Evolutionary conservation across 768 basidiomycete genomes (phyloP).

Genomic region (Tulasnella sp.): DNA sequence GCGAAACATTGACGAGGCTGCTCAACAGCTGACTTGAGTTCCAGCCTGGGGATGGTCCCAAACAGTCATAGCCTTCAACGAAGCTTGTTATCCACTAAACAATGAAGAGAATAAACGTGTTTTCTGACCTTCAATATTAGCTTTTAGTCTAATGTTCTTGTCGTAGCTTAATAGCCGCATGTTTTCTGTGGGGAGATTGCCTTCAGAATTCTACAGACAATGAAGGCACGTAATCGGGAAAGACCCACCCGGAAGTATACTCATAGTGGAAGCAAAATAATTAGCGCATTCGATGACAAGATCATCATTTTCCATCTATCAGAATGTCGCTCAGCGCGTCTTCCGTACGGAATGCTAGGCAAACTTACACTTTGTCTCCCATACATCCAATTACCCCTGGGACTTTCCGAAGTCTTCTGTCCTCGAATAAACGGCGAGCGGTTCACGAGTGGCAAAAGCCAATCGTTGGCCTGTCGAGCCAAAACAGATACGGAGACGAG

Average conservation of each 20-base stretch:
- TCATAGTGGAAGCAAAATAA: constrained; percentile 29
- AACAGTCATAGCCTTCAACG: background rate
- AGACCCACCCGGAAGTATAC: background rate
- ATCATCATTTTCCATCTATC: constrained; percentile 47
- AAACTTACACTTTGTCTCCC: constrained; percentile 34
- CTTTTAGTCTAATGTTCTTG: constrained; percentile 49
- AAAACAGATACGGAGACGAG: constrained; percentile 41
- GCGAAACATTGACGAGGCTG: background rate
- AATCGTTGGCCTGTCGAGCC: constrained; percentile 56
- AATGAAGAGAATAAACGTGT: background rate
- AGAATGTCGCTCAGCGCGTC: constrained; percentile 2
- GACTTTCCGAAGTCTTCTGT: constrained; percentile 51
- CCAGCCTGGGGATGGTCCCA: background rate
- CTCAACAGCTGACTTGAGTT: background rate
- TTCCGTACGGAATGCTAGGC: background rate
- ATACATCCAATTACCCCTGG: constrained; percentile 46
- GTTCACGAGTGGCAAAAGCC: constrained; percentile 52
- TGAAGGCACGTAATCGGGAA: background rate
- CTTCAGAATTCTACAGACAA: constrained; percentile 20
- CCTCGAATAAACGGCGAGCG: constrained; percentile 38
- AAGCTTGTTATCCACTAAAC: background rate
- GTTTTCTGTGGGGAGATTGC: constrained; percentile 9
- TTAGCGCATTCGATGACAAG: constrained; percentile 67
- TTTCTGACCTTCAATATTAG: constrained; percentile 35
- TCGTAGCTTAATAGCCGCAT: constrained; percentile 61